A percentile compares a stretch with the other conserved stretches of the same genome.
Evolutionary conservation across 192 early-diverging fungal genomes (phyloP).

Genomic region (Backusella mclennaniae): DNA sequence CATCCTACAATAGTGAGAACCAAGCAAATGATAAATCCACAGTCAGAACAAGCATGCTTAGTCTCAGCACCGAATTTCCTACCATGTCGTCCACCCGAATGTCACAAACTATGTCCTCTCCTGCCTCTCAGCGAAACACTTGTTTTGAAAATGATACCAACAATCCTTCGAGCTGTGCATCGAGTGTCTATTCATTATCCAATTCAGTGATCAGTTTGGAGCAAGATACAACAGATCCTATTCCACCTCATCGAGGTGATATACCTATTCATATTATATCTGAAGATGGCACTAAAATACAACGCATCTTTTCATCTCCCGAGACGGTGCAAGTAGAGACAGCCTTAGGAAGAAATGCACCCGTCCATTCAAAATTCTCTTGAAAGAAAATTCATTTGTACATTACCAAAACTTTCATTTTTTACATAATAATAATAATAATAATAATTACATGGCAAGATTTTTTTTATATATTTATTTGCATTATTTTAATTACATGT

Average conservation of each 20-base stretch:
- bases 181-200: neutral
- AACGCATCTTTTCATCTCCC: neutral
- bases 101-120: neutral
- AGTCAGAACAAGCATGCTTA: neutral
- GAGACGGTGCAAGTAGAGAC: neutral
- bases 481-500: neutral
- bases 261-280: neutral
- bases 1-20: neutral
- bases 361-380: constrained; percentile 8
- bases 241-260: neutral
- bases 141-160: neutral
- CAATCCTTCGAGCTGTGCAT: neutral
- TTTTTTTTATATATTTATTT: neutral
- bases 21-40: neutral
- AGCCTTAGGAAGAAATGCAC: constrained; percentile 9
- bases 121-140: neutral
- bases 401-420: neutral
- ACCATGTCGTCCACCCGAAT: neutral
- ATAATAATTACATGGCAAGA: neutral
- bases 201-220: constrained; percentile 23
- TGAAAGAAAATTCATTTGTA: neutral
- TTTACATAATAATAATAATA: too few species aligned
- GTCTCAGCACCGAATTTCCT: neutral
- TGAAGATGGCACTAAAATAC: neutral
- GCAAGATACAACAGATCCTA: neutral